Percentiles rank a stretch among this genome's conserved stretches.
These are phyloP conservation scores for Phellopilus nigrolimitatus DNA, from an alignment of 1,284 basidiomycete genomes.

Conservation along the genomic window DNA sequence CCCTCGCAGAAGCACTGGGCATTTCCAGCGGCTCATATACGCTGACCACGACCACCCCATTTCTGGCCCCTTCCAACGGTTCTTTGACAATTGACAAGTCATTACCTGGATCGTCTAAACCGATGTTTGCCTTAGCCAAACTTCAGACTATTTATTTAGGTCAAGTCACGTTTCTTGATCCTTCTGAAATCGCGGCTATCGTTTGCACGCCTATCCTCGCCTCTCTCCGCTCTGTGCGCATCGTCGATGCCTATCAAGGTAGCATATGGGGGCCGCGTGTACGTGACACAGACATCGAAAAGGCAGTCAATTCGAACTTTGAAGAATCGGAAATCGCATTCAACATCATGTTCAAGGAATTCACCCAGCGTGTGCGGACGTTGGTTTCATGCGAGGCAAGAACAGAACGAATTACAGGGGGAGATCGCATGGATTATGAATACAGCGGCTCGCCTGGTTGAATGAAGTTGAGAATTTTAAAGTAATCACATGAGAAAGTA, in stretches of 20 bases:
- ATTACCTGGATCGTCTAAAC: background rate
- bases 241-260: conserved; percentile 49
- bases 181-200: conserved; percentile 36
- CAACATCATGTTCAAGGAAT: background rate
- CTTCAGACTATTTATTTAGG: conserved; percentile 42
- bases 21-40: background rate
- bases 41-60: background rate
- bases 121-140: conserved; percentile 29
- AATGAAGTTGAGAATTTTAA: background rate
- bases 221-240: conserved; percentile 34
- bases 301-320: conserved; percentile 22
- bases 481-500: background rate
- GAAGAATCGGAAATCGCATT: background rate
- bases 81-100: background rate
- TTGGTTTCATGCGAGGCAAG: conserved; percentile 45
- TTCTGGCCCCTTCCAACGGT: background rate
- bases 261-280: conserved; percentile 53
- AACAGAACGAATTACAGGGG: conserved; percentile 51
- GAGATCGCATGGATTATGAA: conserved; percentile 40
- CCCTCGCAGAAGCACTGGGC: conserved; percentile 3
- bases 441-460: background rate
- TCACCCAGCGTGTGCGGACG: conserved; percentile 32
- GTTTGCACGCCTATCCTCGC: conserved; percentile 29
- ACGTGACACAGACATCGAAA: conserved; percentile 38
- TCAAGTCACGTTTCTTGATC: conserved; percentile 42